Conservation (phyloP, 202 grass and related monocot species). For the Digitaria exilis region DNA sequence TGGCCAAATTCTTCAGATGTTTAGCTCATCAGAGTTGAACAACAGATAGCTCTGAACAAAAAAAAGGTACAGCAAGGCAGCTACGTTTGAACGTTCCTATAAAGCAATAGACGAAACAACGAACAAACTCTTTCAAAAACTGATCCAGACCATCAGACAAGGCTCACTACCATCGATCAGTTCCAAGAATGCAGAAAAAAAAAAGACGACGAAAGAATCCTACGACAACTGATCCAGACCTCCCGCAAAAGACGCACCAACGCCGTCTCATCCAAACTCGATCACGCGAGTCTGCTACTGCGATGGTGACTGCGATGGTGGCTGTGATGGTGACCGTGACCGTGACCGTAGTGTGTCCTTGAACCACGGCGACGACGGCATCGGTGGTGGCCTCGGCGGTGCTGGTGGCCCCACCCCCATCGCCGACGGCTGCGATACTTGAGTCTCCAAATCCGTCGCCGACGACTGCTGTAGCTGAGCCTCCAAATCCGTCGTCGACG, state of each 20-base stretch:
- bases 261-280: not conserved
- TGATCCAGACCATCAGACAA: slow-evolving; percentile 1
- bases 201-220: not conserved
- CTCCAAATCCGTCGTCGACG: not conserved
- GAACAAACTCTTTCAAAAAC: not conserved
- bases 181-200: not conserved
- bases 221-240: not conserved
- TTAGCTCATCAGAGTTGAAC: not conserved
- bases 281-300: not conserved
- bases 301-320: not conserved
- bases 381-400: not conserved
- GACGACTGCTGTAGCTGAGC: not conserved
- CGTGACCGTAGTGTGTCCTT: not conserved
- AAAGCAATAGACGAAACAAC: not conserved
- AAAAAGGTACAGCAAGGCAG: not conserved
- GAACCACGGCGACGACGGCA: not conserved
- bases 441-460: no score
- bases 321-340: no score
- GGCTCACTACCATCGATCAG: not conserved
- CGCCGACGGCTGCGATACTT: no score
- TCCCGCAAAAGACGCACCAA: not conserved
- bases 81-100: not conserved
- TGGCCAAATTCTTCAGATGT: not conserved
- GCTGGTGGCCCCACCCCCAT: not conserved
- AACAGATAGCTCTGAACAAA: not conserved